phyloP scores from a whole-genome alignment of 805 yeast species.

The Metschnikowia hibisci region DNA sequence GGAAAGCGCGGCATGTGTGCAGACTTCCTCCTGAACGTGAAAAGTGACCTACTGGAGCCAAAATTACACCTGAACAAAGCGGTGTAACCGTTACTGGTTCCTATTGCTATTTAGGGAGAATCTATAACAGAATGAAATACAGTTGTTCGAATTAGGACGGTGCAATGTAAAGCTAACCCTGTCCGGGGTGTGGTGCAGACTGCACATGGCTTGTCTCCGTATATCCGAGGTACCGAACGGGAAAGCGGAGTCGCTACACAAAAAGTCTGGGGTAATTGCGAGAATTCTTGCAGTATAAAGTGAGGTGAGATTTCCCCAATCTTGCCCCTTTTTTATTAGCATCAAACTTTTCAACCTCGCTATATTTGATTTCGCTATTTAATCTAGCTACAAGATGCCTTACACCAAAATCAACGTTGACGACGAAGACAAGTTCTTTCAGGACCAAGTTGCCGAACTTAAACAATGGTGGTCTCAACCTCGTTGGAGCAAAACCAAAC shows the following conservation, averaged over 20 bases:
- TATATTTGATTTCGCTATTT: background rate
- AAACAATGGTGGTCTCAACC: constrained; percentile 91
- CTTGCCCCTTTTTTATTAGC: background rate
- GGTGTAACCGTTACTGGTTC: too few species aligned
- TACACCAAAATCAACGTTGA: constrained; percentile 56
- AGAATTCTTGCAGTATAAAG: constrained; percentile 8
- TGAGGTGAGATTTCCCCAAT: background rate
- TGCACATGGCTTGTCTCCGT: constrained; percentile 11
- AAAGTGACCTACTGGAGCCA: background rate
- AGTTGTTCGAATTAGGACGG: too few species aligned
- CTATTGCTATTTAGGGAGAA: too few species aligned
- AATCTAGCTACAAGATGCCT: constrained; percentile 30
- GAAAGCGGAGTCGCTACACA: constrained; percentile 6
- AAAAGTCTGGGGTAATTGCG: constrained; percentile 13
- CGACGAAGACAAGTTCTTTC: constrained; percentile 61
- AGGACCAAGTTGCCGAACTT: constrained; percentile 67
- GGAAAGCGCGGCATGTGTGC: constrained; percentile 1
- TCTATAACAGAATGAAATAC: too few species aligned
- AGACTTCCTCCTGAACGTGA: constrained; percentile 2
- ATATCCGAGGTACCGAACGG: constrained; percentile 13
- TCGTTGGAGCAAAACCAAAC: constrained; percentile 84
- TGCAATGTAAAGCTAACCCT: background rate
- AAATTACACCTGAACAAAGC: background rate
- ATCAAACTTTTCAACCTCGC: background rate
- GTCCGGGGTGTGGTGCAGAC: constrained; percentile 1